Base-by-base conservation (phyloP, 345 rosid species). In the Microcos paniculata region DNA sequence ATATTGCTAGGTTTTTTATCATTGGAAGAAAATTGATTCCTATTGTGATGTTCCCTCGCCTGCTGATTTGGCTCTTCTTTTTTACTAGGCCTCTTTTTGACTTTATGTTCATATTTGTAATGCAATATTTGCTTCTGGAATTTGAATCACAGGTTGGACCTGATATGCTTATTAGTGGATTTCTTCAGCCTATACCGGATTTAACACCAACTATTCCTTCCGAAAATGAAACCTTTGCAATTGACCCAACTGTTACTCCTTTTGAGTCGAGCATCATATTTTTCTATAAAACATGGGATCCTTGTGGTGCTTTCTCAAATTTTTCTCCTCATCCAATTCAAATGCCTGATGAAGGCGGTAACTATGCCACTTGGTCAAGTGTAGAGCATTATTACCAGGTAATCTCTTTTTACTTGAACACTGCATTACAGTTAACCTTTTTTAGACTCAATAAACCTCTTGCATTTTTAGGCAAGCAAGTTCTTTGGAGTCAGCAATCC, bases 361-460 rank as follows among this genome's bases (percentile, higher is more conserved):
- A 80, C 58, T 89, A 87, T 78, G 78, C 53, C 71, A 88, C 90
- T 55, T 93, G 99, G 99, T 79, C 90, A 21, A 89, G 80, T 74
- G 93, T 93, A 23, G 98, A 93, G 80, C 98, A 93, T 76, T 95
- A 85, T 81, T 95, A 93, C 80, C 98, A 95, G 98, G 97, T 92
- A 86, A 40, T 15, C 24, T 19, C 16, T 10, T 43, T 33, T 48
- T 74, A 48, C 24, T 23, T 38, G 21, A 30, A n/a, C 52, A 43
- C 15, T 53, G 40, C 48, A 19, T 52, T 19, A 40, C 33, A 11
- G 43, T 18, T 63, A 53, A 45, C 31, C 33, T 63, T 23, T 71
- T 45, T 46, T 33, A 57, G 56, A 72, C 57, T 58, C 40, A 35
- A 35, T 23, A 33, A 62, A 63, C 18, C 62, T 38, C 42, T 40